Evolutionary conservation across 352 stramenopile species (phyloP).

Genomic region (Phytophthora macrochlamydospora): DNA sequence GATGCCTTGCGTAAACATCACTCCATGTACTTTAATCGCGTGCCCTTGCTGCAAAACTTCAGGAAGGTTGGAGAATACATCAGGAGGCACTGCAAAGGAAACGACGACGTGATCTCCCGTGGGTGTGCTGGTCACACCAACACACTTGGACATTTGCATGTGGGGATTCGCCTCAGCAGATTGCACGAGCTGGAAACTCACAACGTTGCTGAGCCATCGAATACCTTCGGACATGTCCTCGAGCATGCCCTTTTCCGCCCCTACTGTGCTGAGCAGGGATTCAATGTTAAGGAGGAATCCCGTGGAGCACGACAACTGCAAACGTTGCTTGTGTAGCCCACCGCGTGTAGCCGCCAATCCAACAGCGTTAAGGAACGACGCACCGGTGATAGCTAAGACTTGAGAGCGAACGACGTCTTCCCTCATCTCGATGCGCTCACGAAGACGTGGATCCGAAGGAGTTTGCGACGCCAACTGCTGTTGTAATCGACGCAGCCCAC

Average conservation of each 20-base stretch:
- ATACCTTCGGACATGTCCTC: slow-evolving; percentile 90
- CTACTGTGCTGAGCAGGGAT: slow-evolving; percentile 93
- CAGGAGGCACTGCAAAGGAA: slow-evolving; percentile 66
- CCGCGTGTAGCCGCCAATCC: slow-evolving; percentile 66
- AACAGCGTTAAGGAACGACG: slow-evolving; percentile 77
- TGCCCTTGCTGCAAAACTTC: slow-evolving; percentile 68
- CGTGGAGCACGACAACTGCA: slow-evolving; percentile 70
- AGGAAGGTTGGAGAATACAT: slow-evolving; percentile 63
- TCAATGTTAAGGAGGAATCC: slow-evolving; percentile 94
- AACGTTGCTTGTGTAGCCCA: slow-evolving; percentile 54
- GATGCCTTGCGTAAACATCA: slow-evolving; percentile 92
- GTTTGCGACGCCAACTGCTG: slow-evolving; percentile 48
- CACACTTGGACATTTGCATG: slow-evolving; percentile 79
- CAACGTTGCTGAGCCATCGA: slow-evolving; percentile 78
- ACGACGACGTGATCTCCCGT: slow-evolving; percentile 67
- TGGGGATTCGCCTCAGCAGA: slow-evolving; percentile 51
- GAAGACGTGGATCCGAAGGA: slow-evolving; percentile 51
- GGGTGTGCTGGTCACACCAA: slow-evolving; percentile 59
- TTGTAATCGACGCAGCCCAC: slow-evolving; percentile 68
- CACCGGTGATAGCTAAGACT: slow-evolving; percentile 68
- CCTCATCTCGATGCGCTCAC: slow-evolving; percentile 76
- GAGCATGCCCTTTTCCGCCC: slow-evolving; percentile 96
- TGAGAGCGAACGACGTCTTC: slow-evolving; percentile 84
- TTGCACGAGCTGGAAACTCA: slow-evolving; percentile 83
- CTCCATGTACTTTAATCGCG: slow-evolving; percentile 73